Base-by-base conservation (phyloP, 179 eudicot species). In the Beta macrorhiza region DNA sequence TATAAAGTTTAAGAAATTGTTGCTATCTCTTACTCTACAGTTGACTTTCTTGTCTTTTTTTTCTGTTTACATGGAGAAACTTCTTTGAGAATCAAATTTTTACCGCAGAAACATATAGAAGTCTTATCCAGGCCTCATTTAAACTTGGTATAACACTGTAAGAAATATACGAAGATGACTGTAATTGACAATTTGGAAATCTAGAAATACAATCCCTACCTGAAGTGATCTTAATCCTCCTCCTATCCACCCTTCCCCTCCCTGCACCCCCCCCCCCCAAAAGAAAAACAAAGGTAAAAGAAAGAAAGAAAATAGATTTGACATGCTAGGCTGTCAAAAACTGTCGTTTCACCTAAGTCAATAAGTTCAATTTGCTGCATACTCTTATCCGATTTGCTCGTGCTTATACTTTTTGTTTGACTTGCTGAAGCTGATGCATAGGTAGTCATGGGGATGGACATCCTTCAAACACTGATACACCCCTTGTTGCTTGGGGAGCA, bases 401-500 rank as follows among this genome's bases (percentile, higher is more conserved):
- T 64, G 61, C 45, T 58, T 55, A 55, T 67, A 45, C 55, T 19
- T 63, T 76, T 25, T 42, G 42, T 80, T 78, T 81, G 51, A 77
- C 77, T 59, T 77, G 11, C 20, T 73, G 77, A 61, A 49, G 55
- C 45, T 86, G 85, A 58, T 75, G 85, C 56, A 76, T 83, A 96
- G 99, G 99, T 74, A 96, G 98, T 86, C 98, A 94, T 79, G 99
- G 99, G 78, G 99, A 96, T 88, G 99, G 97, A 80, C 99, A 96
- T 86, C 92, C 90, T 70, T 70, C 97, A 78, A 91, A 91, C 90
- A 96, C 99, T 61, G 93, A 92, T 79, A 92, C 97, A 59, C 98
- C 99, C 76, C 94, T 96, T 82, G 98, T 96, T 83, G 99, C 85
- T 68, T 96, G 98, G 99, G 99, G 98, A 84, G 96, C 98, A 76